These are phyloP conservation scores for Geopyxis carbonaria DNA, from an alignment of 495 filamentous ascomycete genomes.

Conservation along the genomic window DNA sequence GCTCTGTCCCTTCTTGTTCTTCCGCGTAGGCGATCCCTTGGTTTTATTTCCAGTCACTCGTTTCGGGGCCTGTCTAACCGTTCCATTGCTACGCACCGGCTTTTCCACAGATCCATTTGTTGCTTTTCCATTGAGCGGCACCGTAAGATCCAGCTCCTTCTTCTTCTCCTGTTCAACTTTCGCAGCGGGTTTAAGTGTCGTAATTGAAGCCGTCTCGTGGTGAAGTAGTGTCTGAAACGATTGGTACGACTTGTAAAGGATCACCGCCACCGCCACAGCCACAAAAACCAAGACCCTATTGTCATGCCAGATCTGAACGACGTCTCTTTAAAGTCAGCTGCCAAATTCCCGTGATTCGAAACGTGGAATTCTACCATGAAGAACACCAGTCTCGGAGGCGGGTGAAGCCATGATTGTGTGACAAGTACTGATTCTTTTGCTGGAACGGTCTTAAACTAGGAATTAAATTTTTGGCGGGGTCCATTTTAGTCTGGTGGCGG, in stretches of 20 bases:
- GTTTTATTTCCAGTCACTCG: slow-evolving; percentile 15
- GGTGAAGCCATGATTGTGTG: background rate
- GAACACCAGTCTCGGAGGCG: background rate
- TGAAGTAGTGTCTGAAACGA: slow-evolving; percentile 10
- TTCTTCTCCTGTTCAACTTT: background rate
- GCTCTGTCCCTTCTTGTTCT: slow-evolving; percentile 1
- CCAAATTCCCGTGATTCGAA: background rate
- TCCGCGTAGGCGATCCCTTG: slow-evolving; percentile 1
- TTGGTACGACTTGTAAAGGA: slow-evolving; percentile 26
- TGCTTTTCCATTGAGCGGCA: too few species aligned
- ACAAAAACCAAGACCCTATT: slow-evolving; percentile 37
- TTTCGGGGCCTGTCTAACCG: slow-evolving; percentile 9
- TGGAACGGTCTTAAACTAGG: too few species aligned
- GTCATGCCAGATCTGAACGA: slow-evolving; percentile 38
- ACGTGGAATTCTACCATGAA: background rate
- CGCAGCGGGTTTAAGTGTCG: slow-evolving; percentile 3
- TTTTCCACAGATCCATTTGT: background rate
- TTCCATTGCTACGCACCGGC: background rate
- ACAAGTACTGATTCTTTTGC: too few species aligned
- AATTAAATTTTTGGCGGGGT: too few species aligned
- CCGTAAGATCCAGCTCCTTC: background rate
- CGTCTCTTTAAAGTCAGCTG: slow-evolving; percentile 25
- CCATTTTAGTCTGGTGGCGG: too few species aligned
- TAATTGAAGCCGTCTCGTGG: slow-evolving; percentile 11
- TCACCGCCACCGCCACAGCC: slow-evolving; percentile 28